Base-by-base conservation (phyloP, 371 early-diverging fungal genomes). In the Syncephalastrum racemosum region DNA sequence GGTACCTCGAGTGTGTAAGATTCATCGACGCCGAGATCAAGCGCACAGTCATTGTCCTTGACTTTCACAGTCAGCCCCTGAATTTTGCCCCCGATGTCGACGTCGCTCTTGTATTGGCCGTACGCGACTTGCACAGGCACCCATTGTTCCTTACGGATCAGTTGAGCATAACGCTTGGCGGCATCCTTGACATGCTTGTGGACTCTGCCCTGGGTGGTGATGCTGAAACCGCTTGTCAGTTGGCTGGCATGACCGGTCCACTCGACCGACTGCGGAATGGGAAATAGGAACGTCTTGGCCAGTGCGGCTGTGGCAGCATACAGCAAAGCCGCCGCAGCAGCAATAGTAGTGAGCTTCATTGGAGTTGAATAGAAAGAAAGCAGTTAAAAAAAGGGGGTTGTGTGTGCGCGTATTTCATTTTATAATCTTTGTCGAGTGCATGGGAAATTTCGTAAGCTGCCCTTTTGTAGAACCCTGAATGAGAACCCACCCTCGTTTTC, bases 1-100 rank as follows among this genome's bases (percentile, higher is more conserved):
- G 77, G 78, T 19, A 90, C 77, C 7, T 73, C 70, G 6, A 90
- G 73, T 1, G 70, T 70, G 58, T 90, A 90, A 3, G 88, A 86
- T 58, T 90, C 91, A 61, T 89, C 87, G 6, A 82, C 71, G 46
- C 62, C 71, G 7, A 71, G 41, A 24, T 70, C 73, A 8, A 86
- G 70, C 43, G 70, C 62, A 19, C 46, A 67, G 12, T 50, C n/a
- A 48, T 71, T 68, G 48, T 76, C 64, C 16, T 51, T 46, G 19
- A 81, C 73, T 31, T 31, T 31, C 10, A 31, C 36, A 31, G 36
- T 31, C 10, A 31, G 10, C 10, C 36, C 36, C 36, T 31, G 36
- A 0, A 31, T 31, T 12, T 31, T 31, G 36, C 36, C 36, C 20
- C 39, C 41, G 20, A 81, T 50, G 3, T 59, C 31, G 12, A 79